These are phyloP conservation scores for Plasmodium gaboni DNA, from an alignment of 169 alveolate genomes.

Conservation along the genomic window DNA sequence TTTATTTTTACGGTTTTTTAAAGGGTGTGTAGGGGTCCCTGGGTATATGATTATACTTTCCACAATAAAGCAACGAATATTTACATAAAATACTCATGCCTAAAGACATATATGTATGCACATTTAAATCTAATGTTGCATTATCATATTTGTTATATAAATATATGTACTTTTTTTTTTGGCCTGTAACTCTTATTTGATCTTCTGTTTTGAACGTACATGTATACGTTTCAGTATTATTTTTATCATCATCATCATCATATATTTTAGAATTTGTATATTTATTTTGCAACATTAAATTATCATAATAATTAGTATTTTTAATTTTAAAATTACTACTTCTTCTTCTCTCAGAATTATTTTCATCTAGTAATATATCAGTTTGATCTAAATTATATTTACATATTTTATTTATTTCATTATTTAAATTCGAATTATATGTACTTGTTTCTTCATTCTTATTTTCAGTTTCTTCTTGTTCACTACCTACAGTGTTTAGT, in stretches of 20 bases:
- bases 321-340: conserved; percentile 11
- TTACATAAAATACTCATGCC: conserved; percentile 58
- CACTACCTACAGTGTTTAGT: background rate
- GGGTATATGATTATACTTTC: conserved; percentile 50
- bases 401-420: conserved; percentile 33
- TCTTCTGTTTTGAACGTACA: conserved; percentile 50
- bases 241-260: conserved; percentile 12
- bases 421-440: background rate
- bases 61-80: conserved; percentile 44
- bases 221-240: conserved; percentile 9
- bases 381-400: conserved; percentile 21
- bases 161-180: conserved; percentile 33
- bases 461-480: background rate
- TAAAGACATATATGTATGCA: conserved; percentile 48
- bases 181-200: conserved; percentile 42
- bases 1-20: conserved; percentile 36
- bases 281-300: background rate
- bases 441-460: background rate
- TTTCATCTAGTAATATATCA: background rate
- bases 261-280: background rate
- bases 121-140: conserved; percentile 22
- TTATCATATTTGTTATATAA: conserved; percentile 15
- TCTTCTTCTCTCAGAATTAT: background rate
- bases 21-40: conserved; percentile 49
- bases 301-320: conserved; percentile 15